Percentiles rank a stretch among this genome's conserved stretches.
phyloP scores from a whole-genome alignment of 2,329 filamentous ascomycete genomes.

The Fusarium chuoi region DNA sequence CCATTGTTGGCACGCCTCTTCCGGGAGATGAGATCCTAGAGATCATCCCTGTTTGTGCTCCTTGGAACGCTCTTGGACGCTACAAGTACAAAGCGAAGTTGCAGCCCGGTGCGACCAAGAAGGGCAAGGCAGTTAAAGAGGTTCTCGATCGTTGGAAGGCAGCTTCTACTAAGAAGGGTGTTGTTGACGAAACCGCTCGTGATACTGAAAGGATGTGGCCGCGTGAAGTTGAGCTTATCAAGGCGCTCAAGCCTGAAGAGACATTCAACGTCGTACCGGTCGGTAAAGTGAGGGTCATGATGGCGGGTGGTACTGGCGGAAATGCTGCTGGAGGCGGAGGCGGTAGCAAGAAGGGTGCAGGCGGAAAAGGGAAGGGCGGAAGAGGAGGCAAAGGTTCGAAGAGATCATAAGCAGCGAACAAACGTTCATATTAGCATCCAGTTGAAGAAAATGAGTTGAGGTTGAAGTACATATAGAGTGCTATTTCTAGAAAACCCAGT shows the following conservation, averaged over 20 bases:
- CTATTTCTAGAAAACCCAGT: conserved; percentile 11
- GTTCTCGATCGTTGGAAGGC: conserved; percentile 83
- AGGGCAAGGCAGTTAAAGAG: conserved; percentile 93
- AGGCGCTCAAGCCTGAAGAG: conserved; percentile 83
- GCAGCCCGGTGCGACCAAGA: conserved; percentile 89
- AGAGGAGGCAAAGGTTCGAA: conserved; percentile 58
- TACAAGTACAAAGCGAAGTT: conserved; percentile 97
- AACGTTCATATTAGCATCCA: background rate
- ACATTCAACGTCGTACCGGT: conserved; percentile 84
- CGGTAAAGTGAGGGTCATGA: conserved; percentile 82
- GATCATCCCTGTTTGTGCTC: conserved; percentile 71
- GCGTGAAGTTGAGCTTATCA: conserved; percentile 85
- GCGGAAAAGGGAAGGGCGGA: conserved; percentile 50
- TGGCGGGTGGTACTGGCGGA: conserved; percentile 58
- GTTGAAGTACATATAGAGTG: conserved; percentile 21
- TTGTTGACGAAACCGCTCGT: conserved; percentile 67
- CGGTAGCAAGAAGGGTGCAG: conserved; percentile 52
- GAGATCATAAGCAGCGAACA: conserved; percentile 43
- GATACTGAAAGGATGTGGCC: conserved; percentile 85
- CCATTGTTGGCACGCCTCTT: conserved; percentile 79
- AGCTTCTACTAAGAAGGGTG: conserved; percentile 68
- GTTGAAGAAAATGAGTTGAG: background rate
- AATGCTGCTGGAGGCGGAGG: conserved; percentile 52
- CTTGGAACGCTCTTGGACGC: conserved; percentile 70
- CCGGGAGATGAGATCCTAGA: conserved; percentile 85